Evolutionary conservation across 108 stramenopile genomes (phyloP).

Genomic region (Cyclotella cryptica): DNA sequence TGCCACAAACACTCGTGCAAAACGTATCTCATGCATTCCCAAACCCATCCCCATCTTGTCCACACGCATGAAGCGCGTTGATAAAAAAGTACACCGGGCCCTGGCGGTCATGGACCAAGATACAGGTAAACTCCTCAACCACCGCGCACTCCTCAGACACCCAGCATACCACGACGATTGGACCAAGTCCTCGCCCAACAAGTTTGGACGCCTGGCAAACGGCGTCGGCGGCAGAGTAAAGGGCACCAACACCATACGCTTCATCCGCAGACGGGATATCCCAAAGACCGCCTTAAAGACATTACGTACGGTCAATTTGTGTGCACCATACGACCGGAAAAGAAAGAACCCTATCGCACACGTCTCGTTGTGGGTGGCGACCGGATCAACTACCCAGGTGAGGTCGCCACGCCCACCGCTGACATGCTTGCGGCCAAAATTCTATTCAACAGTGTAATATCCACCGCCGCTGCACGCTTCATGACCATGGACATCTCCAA

Average conservation of each 20-base stretch:
- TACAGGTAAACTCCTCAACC: not conserved
- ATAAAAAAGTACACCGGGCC: not conserved
- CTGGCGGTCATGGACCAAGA: not conserved
- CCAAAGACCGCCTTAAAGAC: not conserved
- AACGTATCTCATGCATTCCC: not conserved
- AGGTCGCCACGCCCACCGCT: not conserved
- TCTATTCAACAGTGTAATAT: no score
- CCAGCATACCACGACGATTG: not conserved
- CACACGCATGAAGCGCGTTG: not conserved
- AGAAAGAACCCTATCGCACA: conserved; percentile 2
- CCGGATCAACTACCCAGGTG: no score
- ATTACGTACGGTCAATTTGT: not conserved
- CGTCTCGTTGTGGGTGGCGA: not conserved
- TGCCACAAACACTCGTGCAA: not conserved
- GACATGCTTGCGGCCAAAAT: not conserved
- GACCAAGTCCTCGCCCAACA: not conserved
- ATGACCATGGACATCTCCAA: conserved; percentile 8
- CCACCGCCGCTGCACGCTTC: no score
- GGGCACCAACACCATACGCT: conserved; percentile 2
- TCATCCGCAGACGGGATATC: not conserved
- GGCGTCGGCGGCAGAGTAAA: not conserved
- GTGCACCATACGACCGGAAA: not conserved
- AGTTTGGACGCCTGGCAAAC: not conserved
- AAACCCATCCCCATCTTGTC: not conserved
- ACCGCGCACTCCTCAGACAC: not conserved